Evolutionary conservation across 345 rosid species (phyloP).

Genomic region (Gossypium sturtianum): DNA sequence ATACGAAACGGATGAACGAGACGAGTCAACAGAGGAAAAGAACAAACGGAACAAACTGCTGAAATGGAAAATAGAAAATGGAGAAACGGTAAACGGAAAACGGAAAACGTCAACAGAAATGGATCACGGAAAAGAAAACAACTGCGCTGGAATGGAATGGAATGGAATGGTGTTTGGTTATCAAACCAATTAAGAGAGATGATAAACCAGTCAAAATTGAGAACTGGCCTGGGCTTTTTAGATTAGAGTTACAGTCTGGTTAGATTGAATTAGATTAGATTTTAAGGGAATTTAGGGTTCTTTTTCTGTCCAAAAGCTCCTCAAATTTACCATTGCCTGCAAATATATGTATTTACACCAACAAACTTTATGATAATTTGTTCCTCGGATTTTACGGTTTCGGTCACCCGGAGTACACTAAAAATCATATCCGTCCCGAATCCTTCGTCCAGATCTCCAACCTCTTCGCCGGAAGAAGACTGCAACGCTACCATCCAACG

Average conservation of each 20-base stretch:
- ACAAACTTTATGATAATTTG: not conserved
- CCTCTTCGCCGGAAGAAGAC: not conserved
- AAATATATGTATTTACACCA: slow-evolving; percentile 12
- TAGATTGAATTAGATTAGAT: not conserved
- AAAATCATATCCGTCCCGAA: slow-evolving; percentile 12
- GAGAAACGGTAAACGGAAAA: not conserved
- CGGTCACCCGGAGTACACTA: slow-evolving; percentile 11
- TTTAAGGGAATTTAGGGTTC: not conserved
- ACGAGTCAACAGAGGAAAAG: not conserved
- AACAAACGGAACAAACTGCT: not conserved
- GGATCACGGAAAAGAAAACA: not conserved
- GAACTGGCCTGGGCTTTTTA: not conserved
- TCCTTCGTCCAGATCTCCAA: slow-evolving; percentile 8
- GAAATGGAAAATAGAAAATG: too few relatives aligned
- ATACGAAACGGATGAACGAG: not conserved
- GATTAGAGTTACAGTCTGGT: not conserved
- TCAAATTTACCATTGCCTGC: slow-evolving; percentile 11
- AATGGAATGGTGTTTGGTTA: not conserved
- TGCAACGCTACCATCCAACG: not conserved
- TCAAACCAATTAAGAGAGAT: not conserved
- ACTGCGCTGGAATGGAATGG: not conserved
- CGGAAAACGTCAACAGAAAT: not conserved
- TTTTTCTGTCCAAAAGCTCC: not conserved
- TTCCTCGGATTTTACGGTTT: slow-evolving; percentile 4
- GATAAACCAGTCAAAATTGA: not conserved